These are phyloP conservation scores for Arthrinium phaeospermum DNA, from an alignment of 2,329 filamentous ascomycete genomes.

Conservation along the genomic window DNA sequence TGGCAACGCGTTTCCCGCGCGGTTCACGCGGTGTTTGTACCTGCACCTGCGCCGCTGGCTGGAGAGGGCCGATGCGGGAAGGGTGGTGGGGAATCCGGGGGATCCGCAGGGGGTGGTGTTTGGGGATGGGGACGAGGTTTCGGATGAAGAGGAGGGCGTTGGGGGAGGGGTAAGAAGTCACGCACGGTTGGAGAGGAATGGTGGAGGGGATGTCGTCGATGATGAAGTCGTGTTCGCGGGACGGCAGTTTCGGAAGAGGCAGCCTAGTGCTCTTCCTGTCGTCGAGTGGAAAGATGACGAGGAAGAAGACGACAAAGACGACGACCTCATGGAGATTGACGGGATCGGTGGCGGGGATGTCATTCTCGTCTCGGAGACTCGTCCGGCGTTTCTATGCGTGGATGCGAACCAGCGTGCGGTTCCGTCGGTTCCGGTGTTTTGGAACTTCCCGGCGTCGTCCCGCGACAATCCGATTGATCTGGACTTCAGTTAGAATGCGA, in stretches of 20 bases:
- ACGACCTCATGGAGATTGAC: background rate
- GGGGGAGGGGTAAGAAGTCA: background rate
- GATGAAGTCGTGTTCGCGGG: background rate
- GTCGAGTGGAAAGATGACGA: background rate
- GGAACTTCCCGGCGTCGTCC: background rate
- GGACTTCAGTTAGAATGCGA: background rate
- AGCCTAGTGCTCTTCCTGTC: background rate
- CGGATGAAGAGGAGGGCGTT: background rate
- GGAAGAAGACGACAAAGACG: background rate
- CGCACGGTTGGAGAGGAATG: background rate
- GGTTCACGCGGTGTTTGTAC: constrained; percentile 56
- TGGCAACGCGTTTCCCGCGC: constrained; percentile 79
- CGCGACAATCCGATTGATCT: background rate
- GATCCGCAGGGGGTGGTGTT: background rate
- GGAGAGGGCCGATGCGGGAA: constrained; percentile 45
- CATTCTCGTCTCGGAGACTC: background rate
- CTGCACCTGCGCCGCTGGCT: constrained; percentile 54
- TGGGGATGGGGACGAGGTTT: background rate
- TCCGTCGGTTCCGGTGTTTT: background rate
- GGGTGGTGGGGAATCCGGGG: background rate
- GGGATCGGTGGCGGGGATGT: background rate
- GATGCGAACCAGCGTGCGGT: background rate
- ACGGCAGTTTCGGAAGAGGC: background rate
- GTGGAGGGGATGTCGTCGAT: background rate
- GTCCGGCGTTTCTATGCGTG: background rate